Conservation (phyloP, 345 rosid genomes). For the Heritiera littoralis region DNA sequence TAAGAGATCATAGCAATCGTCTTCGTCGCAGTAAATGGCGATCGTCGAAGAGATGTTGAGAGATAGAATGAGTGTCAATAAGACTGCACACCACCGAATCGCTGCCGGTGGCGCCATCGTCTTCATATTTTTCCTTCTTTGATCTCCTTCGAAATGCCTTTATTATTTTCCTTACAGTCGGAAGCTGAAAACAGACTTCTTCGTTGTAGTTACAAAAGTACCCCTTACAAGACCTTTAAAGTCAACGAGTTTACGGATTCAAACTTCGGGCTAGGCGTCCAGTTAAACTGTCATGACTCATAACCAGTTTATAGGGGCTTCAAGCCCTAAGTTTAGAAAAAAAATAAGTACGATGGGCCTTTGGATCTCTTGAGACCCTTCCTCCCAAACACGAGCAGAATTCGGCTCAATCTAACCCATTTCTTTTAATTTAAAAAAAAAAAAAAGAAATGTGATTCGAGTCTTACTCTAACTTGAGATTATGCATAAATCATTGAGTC, state of each 20-base stretch:
- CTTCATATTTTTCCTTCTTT: slow-evolving; percentile 1
- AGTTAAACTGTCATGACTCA: neutral
- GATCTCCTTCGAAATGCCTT: neutral
- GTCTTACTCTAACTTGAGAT: no score
- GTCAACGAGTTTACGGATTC: neutral
- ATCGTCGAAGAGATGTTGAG: slow-evolving; percentile 49
- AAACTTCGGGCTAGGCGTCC: neutral
- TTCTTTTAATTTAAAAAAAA: no score
- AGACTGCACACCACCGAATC: slow-evolving; percentile 47
- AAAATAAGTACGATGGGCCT: neutral
- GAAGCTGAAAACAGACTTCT: neutral
- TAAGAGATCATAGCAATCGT: slow-evolving; percentile 94
- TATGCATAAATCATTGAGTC: neutral
- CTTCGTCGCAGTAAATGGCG: slow-evolving; percentile 95
- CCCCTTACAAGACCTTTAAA: neutral
- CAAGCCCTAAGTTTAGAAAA: neutral
- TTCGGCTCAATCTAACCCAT: no score
- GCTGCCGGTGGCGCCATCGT: slow-evolving; percentile 65
- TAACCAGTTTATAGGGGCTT: neutral
- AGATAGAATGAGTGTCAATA: slow-evolving; percentile 39
- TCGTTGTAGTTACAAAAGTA: neutral
- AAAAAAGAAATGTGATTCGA: no score
- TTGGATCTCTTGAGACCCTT: neutral
- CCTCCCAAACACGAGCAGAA: no score
- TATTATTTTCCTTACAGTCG: no score